Percentiles rank a stretch among this genome's conserved stretches.
Conservation (phyloP, 305 asterid genomes). For the Solanum chacoense region DNA sequence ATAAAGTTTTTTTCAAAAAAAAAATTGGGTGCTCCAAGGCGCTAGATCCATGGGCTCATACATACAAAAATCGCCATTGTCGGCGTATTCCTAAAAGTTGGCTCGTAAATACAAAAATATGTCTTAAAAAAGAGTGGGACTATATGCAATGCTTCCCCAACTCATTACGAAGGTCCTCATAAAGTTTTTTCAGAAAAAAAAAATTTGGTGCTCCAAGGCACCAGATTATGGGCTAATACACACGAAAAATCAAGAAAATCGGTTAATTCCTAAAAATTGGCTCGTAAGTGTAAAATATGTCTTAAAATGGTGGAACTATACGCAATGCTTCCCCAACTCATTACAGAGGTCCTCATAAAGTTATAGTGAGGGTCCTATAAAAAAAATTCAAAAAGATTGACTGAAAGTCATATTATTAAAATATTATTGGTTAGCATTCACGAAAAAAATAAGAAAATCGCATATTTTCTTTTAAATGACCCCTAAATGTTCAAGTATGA, state of each 20-base stretch:
- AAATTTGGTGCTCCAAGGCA: not conserved
- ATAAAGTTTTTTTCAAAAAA: no score
- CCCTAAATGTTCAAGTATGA: not conserved
- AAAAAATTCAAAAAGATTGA: not conserved
- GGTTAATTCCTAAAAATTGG: no score
- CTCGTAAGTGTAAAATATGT: not conserved
- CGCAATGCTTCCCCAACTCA: not conserved
- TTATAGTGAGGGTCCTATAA: not conserved
- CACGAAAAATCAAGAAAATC: no score
- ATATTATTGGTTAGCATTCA: not conserved
- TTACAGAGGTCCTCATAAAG: not conserved
- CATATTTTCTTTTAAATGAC: not conserved
- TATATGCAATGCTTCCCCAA: rapidly evolving
- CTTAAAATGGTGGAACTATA: not conserved
- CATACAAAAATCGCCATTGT: no score
- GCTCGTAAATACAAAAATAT: no score
- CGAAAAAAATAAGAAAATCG: not conserved
- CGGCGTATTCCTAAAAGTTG: no score
- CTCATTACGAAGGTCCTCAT: not conserved
- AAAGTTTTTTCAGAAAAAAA: no score
- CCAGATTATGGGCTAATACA: not conserved
- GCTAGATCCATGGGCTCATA: no score
- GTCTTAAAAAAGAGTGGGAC: not conserved
- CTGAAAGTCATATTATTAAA: not conserved
- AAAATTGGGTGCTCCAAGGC: not conserved